A percentile compares a stretch with the other conserved stretches of the same genome.
These are phyloP conservation scores for Clonostachys byssicola DNA, from an alignment of 2,329 filamentous ascomycete species.

Conservation along the genomic window DNA sequence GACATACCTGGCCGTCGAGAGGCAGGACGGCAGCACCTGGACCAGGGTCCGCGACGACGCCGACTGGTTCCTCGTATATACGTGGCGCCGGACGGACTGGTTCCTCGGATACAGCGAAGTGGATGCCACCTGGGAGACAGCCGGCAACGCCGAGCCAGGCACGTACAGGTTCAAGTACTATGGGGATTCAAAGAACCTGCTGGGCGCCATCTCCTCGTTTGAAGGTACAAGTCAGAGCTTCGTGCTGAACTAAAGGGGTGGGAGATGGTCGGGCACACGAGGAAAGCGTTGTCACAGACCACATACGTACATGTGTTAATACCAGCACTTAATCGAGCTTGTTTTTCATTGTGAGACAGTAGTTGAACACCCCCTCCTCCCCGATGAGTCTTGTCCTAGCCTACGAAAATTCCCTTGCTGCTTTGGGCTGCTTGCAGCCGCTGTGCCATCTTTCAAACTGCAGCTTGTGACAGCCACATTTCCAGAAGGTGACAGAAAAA, in stretches of 20 bases:
- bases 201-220: constrained; percentile 61
- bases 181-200: constrained; percentile 70
- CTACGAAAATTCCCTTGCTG: too few species aligned
- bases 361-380: too few species aligned
- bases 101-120: constrained; percentile 75
- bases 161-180: constrained; percentile 79
- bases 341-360: too few species aligned
- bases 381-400: too few species aligned
- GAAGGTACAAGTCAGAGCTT: constrained; percentile 62
- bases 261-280: background rate
- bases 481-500: too few species aligned
- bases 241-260: constrained; percentile 3
- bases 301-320: too few species aligned
- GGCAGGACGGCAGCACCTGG: constrained; percentile 52
- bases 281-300: too few species aligned
- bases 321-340: too few species aligned
- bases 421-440: too few species aligned
- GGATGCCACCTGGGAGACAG: constrained; percentile 69
- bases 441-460: too few species aligned
- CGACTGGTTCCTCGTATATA: constrained; percentile 81
- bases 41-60: constrained; percentile 62
- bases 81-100: constrained; percentile 70
- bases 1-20: constrained; percentile 76
- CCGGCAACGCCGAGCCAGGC: constrained; percentile 47
- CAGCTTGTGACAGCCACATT: too few species aligned